Evolutionary conservation across 441 rosid genomes (phyloP).

Genomic region (Sinapis alba): DNA sequence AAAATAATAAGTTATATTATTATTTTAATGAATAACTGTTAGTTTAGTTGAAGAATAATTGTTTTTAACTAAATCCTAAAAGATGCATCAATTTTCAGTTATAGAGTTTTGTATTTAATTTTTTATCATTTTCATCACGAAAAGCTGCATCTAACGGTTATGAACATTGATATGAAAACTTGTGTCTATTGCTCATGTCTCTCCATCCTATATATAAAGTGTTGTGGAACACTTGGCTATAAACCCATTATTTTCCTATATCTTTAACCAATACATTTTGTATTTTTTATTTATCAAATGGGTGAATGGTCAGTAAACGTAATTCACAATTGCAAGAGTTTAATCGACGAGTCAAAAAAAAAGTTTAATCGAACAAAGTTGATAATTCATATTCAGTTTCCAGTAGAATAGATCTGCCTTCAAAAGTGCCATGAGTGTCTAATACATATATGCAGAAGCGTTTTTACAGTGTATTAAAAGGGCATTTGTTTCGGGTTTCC

Average conservation of each 20-base stretch:
- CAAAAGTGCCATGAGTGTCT: background rate
- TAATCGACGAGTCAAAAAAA: background rate
- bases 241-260: background rate
- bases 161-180: background rate
- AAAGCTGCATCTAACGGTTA: background rate
- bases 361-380: background rate
- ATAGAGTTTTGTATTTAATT: no score
- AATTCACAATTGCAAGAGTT: background rate
- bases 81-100: background rate
- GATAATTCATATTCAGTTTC: background rate
- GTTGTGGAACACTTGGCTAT: background rate
- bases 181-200: background rate
- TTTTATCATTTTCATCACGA: background rate
- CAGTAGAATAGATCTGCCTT: background rate
- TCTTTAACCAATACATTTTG: background rate
- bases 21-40: background rate
- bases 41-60: no score
- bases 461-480: no score
- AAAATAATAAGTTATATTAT: no score
- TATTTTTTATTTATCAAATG: background rate
- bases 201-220: background rate
- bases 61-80: background rate
- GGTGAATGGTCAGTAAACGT: background rate
- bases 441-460: no score
- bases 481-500: no score